Base-by-base conservation (phyloP, 2,329 filamentous ascomycete species). In the Lasiodiplodia hormozganensis region DNA sequence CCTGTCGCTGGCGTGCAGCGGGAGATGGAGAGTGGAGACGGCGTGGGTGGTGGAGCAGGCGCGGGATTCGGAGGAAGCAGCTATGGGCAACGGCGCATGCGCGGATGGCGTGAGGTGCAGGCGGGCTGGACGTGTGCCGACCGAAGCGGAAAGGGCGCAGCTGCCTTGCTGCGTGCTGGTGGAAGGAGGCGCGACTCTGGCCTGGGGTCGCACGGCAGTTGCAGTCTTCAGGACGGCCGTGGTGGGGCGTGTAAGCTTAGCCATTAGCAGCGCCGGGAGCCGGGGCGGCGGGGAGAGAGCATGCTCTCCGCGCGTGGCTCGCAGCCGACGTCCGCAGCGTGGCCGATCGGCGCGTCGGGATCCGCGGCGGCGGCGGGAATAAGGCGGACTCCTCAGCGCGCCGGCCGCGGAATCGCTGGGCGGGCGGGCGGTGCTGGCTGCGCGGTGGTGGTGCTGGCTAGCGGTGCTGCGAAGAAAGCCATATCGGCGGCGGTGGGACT, bases 281-380 rank as follows among this genome's bases (percentile, higher is more conserved):
- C 58, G 40, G 25, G 58, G 58, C 58, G 40, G 58, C 47, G 58
- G 58, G 31, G 58, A 49, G 40, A 62, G 58, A 43, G 40, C 47
- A 43, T 28, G 14, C 18, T 43, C 58, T 62, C 58, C 40, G 58
- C 58, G 58, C 58, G 58, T 51, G 58, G 58, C 25, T 51, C 58
- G 58, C 16, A 62, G 40, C 58, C 58, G 40, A 62, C n/a, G n/a
- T 40, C 18, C 40, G 58, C 58, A 10, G 40, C 25, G 25, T 31
- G 57, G 58, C 4, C 28, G 58, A 62, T 62, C 58, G 58, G 23
- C 57, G 57, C 57, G 38, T 38, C 57, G 34, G 43, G 57, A 62
- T 62, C 57, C 57, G 57, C 57, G 23, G 54, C 54, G 54, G 34
- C 34, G 23, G 40, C 58, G 58, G 58, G 58, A 62, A 62, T 62